phyloP scores from a whole-genome alignment of 352 stramenopile genomes.

The Phytophthora meadii region DNA sequence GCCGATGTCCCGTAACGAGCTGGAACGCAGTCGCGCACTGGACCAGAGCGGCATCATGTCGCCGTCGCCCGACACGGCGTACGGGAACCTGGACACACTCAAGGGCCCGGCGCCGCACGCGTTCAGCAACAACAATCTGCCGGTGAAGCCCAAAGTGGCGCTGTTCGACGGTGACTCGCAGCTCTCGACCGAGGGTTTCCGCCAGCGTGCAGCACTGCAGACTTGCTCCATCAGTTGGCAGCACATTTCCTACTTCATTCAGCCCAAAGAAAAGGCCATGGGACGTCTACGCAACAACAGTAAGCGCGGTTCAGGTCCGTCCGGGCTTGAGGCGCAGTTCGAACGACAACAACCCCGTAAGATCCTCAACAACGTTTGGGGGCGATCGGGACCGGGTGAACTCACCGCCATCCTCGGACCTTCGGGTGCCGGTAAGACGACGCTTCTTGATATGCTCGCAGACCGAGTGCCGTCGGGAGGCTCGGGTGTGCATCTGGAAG shows the following conservation, averaged over 20 bases:
- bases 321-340: slow-evolving; percentile 38
- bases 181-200: slow-evolving; percentile 40
- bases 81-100: slow-evolving; percentile 31
- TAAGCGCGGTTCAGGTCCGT: slow-evolving; percentile 35
- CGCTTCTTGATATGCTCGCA: slow-evolving; percentile 71
- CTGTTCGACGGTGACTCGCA: slow-evolving; percentile 41
- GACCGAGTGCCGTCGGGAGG: slow-evolving; percentile 50
- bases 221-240: slow-evolving; percentile 73
- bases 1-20: slow-evolving; percentile 30
- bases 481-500: slow-evolving; percentile 47
- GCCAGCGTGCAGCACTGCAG: slow-evolving; percentile 38
- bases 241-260: slow-evolving; percentile 68
- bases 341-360: slow-evolving; percentile 46
- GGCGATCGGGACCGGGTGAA: slow-evolving; percentile 64
- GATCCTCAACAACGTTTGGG: slow-evolving; percentile 76
- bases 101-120: slow-evolving; percentile 32
- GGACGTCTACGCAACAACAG: slow-evolving; percentile 27
- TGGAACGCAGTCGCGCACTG: slow-evolving; percentile 29
- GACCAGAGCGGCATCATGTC: slow-evolving; percentile 31
- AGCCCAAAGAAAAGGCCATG: slow-evolving; percentile 34
- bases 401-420: slow-evolving; percentile 78
- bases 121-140: slow-evolving; percentile 36
- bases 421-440: slow-evolving; percentile 73
- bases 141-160: slow-evolving; percentile 41
- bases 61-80: slow-evolving; percentile 31